These are phyloP conservation scores for Cystofilobasidium macerans DNA, from an alignment of 768 basidiomycete genomes.

Conservation along the genomic window DNA sequence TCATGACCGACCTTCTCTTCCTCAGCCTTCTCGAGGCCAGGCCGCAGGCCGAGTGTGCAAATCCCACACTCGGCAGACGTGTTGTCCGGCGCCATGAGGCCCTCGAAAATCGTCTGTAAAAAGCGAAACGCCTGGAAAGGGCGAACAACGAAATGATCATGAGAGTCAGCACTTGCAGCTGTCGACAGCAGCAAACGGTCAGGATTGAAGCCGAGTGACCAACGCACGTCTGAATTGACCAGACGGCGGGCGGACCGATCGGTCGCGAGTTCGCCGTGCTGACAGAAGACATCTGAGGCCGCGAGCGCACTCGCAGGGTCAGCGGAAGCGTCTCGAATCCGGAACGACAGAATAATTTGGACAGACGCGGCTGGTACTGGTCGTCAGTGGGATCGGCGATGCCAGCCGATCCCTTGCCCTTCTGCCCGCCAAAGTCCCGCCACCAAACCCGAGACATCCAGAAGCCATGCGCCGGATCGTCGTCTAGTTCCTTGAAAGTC, in stretches of 20 bases:
- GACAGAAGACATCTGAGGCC: not conserved
- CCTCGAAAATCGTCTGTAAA: not conserved
- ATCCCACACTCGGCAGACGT: not conserved
- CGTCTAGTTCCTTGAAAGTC: not conserved
- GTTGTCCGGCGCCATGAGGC: not conserved
- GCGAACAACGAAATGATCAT: no score
- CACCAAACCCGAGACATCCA: conserved; percentile 3
- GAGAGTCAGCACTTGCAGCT: no score
- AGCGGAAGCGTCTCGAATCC: no score
- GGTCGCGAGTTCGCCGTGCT: not conserved
- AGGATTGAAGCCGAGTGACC: no score
- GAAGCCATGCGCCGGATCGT: not conserved
- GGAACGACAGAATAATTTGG: no score
- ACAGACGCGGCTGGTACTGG: not conserved
- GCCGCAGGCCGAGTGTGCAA: not conserved
- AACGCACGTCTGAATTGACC: not conserved
- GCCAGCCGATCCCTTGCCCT: not conserved
- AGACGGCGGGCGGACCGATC: not conserved
- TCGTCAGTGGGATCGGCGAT: conserved; percentile 3
- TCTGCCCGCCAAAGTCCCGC: not conserved
- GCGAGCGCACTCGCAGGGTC: no score
- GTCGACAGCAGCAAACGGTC: no score
- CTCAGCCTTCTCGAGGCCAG: not conserved
- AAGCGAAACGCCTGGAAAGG: conserved; percentile 6
- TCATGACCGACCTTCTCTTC: conserved; percentile 12